Evolutionary conservation across 768 basidiomycete genomes (phyloP).

Genomic region (Pleurotus djamor): DNA sequence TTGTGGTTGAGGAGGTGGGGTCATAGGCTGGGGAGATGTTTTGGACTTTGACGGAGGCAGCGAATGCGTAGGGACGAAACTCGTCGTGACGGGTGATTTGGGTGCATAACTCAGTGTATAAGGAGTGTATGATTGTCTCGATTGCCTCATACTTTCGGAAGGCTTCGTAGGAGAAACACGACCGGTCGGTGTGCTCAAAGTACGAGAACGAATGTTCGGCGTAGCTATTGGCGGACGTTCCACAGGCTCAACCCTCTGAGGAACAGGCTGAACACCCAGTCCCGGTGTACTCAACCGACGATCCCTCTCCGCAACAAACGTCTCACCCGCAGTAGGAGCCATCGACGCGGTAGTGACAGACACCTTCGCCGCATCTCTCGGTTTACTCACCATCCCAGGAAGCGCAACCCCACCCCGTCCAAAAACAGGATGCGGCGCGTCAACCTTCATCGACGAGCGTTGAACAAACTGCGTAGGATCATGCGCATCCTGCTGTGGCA

Average conservation of each 20-base stretch:
- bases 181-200: conserved; percentile 26
- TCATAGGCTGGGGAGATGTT: conserved; percentile 17
- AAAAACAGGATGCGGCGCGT: conserved; percentile 71
- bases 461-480: conserved; percentile 69
- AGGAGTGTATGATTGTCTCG: neutral
- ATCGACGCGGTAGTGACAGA: neutral
- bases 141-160: neutral
- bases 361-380: conserved; percentile 8
- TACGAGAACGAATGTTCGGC: conserved; percentile 29
- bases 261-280: neutral
- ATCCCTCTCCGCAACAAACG: conserved; percentile 3
- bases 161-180: conserved; percentile 8
- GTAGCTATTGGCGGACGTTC: neutral
- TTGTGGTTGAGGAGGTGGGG: conserved; percentile 20
- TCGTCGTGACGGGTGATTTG: neutral
- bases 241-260: neutral
- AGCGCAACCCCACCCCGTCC: conserved; percentile 74
- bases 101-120: neutral
- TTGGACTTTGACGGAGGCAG: neutral
- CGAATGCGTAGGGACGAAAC: neutral
- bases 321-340: neutral
- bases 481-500: conserved; percentile 67
- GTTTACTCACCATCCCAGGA: conserved; percentile 56
- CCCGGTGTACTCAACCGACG: neutral
- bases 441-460: conserved; percentile 33